phyloP scores from a whole-genome alignment of 257 asterid species.

The Fraxinus americana region DNA sequence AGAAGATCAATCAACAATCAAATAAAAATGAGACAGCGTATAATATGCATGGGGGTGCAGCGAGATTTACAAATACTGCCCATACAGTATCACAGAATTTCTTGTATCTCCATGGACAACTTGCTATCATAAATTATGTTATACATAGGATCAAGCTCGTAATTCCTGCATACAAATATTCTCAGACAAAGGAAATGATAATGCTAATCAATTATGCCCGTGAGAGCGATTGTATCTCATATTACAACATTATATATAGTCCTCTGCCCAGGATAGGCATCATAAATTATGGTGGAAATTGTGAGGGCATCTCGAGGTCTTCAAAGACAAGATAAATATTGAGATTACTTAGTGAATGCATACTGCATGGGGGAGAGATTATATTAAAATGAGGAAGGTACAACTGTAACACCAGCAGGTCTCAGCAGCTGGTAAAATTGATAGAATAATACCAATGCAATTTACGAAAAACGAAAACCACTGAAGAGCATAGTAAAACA shows the following conservation, averaged over 20 bases:
- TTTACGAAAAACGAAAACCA: not conserved
- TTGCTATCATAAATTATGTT: not conserved
- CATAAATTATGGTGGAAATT: not conserved
- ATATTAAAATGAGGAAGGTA: not conserved
- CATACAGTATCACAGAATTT: constrained; percentile 16
- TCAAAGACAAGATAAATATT: not conserved
- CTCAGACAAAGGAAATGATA: not conserved
- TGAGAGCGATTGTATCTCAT: not conserved
- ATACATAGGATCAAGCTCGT: constrained; percentile 2
- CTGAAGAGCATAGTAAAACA: not conserved
- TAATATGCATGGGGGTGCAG: not conserved
- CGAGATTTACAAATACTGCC: constrained; percentile 18
- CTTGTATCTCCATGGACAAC: not conserved
- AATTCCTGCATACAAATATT: constrained; percentile 7
- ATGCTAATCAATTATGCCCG: constrained; percentile 8
- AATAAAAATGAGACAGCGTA: not conserved
- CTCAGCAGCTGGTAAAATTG: not conserved
- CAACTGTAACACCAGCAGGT: not conserved
- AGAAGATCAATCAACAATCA: constrained; percentile 21
- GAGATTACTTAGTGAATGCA: not conserved
- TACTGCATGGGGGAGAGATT: not conserved
- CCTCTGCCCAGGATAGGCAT: not conserved
- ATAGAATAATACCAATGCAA: not conserved
- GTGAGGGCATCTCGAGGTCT: not conserved
- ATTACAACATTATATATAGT: not conserved